phyloP scores from a whole-genome alignment of 805 yeast genomes.

The Kuraishia ogatae region DNA sequence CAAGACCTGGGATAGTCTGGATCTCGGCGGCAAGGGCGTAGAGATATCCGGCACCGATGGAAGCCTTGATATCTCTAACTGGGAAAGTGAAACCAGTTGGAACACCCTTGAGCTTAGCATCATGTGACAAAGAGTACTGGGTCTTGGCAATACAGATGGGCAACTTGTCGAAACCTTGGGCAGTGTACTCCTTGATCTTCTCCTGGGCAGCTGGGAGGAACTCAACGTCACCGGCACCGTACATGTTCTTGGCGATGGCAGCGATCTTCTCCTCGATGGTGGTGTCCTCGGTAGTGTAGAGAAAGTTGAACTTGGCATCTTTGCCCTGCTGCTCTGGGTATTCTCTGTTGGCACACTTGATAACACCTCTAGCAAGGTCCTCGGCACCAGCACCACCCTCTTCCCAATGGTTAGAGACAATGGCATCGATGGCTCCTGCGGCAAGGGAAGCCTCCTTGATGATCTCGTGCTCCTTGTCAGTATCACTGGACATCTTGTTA shows the following conservation, averaged over 20 bases:
- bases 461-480: conserved; percentile 58
- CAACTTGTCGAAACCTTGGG: conserved; percentile 68
- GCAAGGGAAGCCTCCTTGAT: conserved; percentile 58
- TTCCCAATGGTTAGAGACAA: conserved; percentile 81
- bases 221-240: conserved; percentile 69
- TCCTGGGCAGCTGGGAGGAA: conserved; percentile 59
- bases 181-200: conserved; percentile 58
- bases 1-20: conserved; percentile 80
- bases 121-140: conserved; percentile 78
- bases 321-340: conserved; percentile 8
- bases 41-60: conserved; percentile 78
- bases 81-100: conserved; percentile 77
- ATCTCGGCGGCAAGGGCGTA: conserved; percentile 83
- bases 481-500: conserved; percentile 69
- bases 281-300: conserved; percentile 50
- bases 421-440: conserved; percentile 77
- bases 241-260: conserved; percentile 65
- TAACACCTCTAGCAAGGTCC: conserved; percentile 63
- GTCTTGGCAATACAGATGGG: conserved; percentile 85
- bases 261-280: conserved; percentile 60
- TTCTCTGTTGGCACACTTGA: conserved; percentile 43
- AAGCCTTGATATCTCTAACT: conserved; percentile 69
- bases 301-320: conserved; percentile 28
- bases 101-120: conserved; percentile 74
- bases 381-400: conserved; percentile 80